Conservation (phyloP, 2,329 filamentous ascomycete species). For the Apiospora aurea region DNA sequence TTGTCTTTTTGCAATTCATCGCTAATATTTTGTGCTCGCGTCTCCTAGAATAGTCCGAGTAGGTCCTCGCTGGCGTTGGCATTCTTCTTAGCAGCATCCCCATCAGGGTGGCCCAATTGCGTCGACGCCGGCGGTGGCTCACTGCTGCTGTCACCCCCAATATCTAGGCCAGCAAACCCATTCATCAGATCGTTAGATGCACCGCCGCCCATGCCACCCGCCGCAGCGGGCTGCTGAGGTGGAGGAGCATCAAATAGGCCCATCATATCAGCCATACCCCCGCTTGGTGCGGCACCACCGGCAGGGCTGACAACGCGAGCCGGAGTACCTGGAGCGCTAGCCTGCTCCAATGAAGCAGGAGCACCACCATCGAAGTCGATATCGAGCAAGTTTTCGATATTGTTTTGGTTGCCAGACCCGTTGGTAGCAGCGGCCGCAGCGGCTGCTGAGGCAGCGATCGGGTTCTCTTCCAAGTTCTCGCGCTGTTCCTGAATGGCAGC, state of each 20-base stretch:
- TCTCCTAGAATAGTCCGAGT: slow-evolving; percentile 59
- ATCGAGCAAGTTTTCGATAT: slow-evolving; percentile 93
- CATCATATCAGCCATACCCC: slow-evolving; percentile 69
- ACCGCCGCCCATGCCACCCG: slow-evolving; percentile 59
- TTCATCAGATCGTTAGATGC: slow-evolving; percentile 85
- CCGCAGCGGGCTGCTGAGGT: slow-evolving; percentile 52
- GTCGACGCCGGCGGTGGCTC: slow-evolving; percentile 71
- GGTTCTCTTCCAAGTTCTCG: slow-evolving; percentile 91
- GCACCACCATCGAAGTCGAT: slow-evolving; percentile 95
- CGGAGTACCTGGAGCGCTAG: slow-evolving; percentile 65
- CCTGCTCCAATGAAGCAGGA: slow-evolving; percentile 80
- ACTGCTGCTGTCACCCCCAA: slow-evolving; percentile 68
- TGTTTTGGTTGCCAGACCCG: slow-evolving; percentile 67
- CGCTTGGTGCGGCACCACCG: slow-evolving; percentile 45
- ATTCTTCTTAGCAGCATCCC: slow-evolving; percentile 55
- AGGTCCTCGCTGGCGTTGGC: slow-evolving; percentile 65
- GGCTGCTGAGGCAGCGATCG: slow-evolving; percentile 84
- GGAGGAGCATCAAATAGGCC: slow-evolving; percentile 74
- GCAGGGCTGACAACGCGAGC: slow-evolving; percentile 72
- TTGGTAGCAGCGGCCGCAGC: slow-evolving; percentile 69
- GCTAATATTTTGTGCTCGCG: slow-evolving; percentile 7
- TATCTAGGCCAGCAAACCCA: slow-evolving; percentile 82
- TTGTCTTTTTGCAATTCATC: neutral
- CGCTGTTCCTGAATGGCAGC: slow-evolving; percentile 96
- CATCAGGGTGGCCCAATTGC: slow-evolving; percentile 55